Evolutionary conservation across 2,329 filamentous ascomycete genomes (phyloP), one percentile per base, ranked within the genome.

Genomic region (Talaromyces amestolkiae): DNA sequence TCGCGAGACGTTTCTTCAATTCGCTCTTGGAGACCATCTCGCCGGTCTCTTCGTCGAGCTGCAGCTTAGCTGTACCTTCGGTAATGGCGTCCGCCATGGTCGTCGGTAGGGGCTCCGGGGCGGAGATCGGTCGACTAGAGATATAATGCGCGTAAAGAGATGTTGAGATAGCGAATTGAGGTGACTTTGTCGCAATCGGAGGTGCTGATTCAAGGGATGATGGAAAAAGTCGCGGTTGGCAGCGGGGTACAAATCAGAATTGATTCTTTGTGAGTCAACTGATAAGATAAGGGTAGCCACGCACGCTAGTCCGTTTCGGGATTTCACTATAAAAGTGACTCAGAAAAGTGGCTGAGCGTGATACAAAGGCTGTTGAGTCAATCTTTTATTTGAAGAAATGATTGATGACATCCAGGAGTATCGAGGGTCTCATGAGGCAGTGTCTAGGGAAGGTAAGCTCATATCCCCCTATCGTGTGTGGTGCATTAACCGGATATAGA

Each of bases 1-100:
- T 88, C 69, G 84, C 81, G 61, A 81, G 72, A 47, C 86, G 78
- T 78, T 88, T 88, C 80, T 87, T 88, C 72, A 88, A 76, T 77
- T 89, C 86, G 70, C 82, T 83, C 75, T 87, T 87, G 58, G 86
- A 87, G 49, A 88, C 83, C 85, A 86, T 86, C 77, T 89, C 86
- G n/a, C 86, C 86, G 3, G 86, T 88, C 77, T 85, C 85, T 70
- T 86, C 84, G 75, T 89, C 86, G 41, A 88, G 82, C 74, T 85
- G 80, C 51, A 88, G 82, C 80, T 88, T 88, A 66, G 85, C 83
- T 43, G 81, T 79, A 60, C 76, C 77, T 66, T 74, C 75, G 35
- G 71, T 53, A 11, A 67, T 33, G 31, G 58, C 56, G n/a, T 67
- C 67, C 54, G 67, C 65, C 67, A 68, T 68, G 58, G 10, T 56